A percentile compares a stretch with the other conserved stretches of the same genome.
Evolutionary conservation across 2,329 filamentous ascomycete genomes (phyloP).

Genomic region (Thelonectria olida): DNA sequence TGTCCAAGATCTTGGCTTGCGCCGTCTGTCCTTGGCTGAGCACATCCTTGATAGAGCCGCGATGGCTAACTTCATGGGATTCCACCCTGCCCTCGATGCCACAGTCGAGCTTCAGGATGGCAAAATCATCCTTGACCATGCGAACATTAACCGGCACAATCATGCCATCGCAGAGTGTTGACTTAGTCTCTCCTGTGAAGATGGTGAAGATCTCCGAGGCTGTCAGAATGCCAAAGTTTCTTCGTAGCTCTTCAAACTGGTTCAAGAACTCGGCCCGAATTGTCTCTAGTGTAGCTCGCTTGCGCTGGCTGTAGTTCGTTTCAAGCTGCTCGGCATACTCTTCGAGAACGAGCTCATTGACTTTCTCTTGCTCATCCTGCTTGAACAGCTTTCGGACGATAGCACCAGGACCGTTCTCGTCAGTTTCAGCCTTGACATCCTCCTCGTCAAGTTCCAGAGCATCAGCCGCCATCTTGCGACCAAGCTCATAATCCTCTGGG

Average conservation of each 20-base stretch:
- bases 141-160: slow-evolving; percentile 90
- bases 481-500: slow-evolving; percentile 97
- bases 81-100: slow-evolving; percentile 91
- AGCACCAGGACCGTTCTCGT: slow-evolving; percentile 88
- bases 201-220: slow-evolving; percentile 92
- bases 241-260: slow-evolving; percentile 93
- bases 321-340: slow-evolving; percentile 97
- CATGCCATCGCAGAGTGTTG: slow-evolving; percentile 88
- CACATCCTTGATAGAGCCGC: slow-evolving; percentile 75
- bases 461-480: slow-evolving; percentile 97
- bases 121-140: slow-evolving; percentile 89
- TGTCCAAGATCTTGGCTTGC: slow-evolving; percentile 85
- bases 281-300: slow-evolving; percentile 94
- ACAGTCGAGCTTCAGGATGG: slow-evolving; percentile 92
- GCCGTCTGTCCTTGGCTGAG: slow-evolving; percentile 84
- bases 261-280: slow-evolving; percentile 93
- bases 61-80: slow-evolving; percentile 80
- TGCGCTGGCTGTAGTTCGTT: slow-evolving; percentile 90
- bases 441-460: slow-evolving; percentile 96
- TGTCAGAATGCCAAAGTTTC: slow-evolving; percentile 75
- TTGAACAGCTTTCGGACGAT: slow-evolving; percentile 96
- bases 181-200: slow-evolving; percentile 91
- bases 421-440: slow-evolving; percentile 93
- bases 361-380: slow-evolving; percentile 91
- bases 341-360: slow-evolving; percentile 95